These are phyloP conservation scores for Primulina eburnea DNA, from an alignment of 257 asterid species.

Conservation along the genomic window DNA sequence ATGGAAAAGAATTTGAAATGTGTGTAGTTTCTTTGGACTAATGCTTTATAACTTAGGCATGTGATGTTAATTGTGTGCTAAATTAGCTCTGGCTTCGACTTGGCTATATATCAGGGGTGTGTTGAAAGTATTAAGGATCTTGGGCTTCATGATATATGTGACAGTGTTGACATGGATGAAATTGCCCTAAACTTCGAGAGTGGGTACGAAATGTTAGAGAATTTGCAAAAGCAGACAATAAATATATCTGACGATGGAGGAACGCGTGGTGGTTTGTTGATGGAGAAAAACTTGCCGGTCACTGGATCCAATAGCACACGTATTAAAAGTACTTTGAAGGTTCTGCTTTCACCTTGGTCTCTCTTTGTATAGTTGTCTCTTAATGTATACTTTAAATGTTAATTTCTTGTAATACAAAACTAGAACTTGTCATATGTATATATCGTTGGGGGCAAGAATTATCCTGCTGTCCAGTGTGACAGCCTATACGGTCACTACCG, in stretches of 20 bases:
- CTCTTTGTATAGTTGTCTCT: background rate
- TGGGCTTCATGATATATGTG: slow-evolving; percentile 41
- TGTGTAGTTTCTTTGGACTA: background rate
- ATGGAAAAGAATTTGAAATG: background rate
- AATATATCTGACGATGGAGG: slow-evolving; percentile 44
- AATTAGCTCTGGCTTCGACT: background rate
- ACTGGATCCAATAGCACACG: slow-evolving; percentile 49
- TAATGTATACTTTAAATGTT: background rate
- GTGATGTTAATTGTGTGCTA: background rate
- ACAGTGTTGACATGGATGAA: slow-evolving; percentile 44
- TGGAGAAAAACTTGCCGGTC: slow-evolving; percentile 47
- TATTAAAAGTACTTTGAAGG: slow-evolving; percentile 55
- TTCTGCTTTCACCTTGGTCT: slow-evolving; percentile 19
- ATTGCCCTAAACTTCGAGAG: slow-evolving; percentile 42
- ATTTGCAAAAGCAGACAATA: slow-evolving; percentile 36
- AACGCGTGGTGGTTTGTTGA: slow-evolving; percentile 26
- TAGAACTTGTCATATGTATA: background rate
- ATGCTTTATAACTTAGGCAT: background rate
- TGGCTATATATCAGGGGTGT: slow-evolving; percentile 29
- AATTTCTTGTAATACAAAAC: background rate
- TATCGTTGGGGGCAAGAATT: background rate
- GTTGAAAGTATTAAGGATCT: slow-evolving; percentile 39
- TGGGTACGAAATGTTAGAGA: slow-evolving; percentile 37
- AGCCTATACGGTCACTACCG: background rate
- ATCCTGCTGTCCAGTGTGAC: background rate